Percentiles rank a stretch among this genome's conserved stretches.
Conservation (phyloP, 495 filamentous ascomycete genomes). For the Margaritispora aquatica region DNA sequence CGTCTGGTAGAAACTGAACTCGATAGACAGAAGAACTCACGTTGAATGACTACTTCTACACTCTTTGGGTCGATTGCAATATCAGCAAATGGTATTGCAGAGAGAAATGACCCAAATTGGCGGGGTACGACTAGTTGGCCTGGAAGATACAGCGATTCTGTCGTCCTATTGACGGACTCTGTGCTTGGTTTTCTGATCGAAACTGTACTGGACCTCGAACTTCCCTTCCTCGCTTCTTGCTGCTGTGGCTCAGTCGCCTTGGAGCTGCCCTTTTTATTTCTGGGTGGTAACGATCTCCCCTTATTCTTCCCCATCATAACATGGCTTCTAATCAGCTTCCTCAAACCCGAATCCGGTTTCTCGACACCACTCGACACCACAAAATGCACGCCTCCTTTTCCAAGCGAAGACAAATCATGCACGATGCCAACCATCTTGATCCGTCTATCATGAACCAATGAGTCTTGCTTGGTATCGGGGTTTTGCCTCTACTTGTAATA, state of each 20-base stretch:
- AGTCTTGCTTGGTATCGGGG: too few relatives aligned
- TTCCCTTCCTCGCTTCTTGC: too few relatives aligned
- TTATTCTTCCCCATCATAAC: constrained; percentile 45
- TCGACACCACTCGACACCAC: not conserved
- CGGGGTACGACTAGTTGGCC: not conserved
- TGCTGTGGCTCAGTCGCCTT: too few relatives aligned
- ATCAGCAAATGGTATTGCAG: constrained; percentile 28
- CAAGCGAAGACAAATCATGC: constrained; percentile 1
- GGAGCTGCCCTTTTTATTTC: constrained; percentile 2
- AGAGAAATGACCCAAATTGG: constrained; percentile 12
- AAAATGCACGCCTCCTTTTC: not conserved
- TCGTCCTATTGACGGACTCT: too few relatives aligned
- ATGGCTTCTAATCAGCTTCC: constrained; percentile 25
- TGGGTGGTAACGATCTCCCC: constrained; percentile 9
- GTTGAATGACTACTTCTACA: constrained; percentile 18
- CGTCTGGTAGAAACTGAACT: not conserved
- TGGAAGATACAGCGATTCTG: too few relatives aligned
- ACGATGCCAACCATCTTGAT: not conserved
- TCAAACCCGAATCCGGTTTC: constrained; percentile 2
- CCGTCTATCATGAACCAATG: not conserved
- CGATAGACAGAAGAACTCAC: constrained; percentile 14
- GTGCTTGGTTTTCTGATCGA: too few relatives aligned
- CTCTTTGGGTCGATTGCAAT: constrained; percentile 20
- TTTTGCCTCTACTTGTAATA: too few relatives aligned
- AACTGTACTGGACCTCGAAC: too few relatives aligned